phyloP scores from a whole-genome alignment of 2,329 filamentous ascomycete genomes.

The Pyricularia pennisetigena region DNA sequence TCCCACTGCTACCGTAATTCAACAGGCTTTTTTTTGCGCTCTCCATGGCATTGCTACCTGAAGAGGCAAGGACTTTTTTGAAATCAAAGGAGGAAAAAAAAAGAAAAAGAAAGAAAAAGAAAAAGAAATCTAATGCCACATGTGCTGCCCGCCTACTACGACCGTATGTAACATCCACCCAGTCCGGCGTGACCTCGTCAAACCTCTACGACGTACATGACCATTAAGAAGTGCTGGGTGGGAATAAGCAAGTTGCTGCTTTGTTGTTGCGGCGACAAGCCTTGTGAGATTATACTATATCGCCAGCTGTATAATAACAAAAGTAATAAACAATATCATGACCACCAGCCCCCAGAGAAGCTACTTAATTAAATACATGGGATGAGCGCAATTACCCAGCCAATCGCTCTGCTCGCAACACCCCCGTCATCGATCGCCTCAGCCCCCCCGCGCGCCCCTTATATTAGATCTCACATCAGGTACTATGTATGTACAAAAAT shows the following conservation, averaged over 20 bases:
- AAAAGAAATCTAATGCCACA: not conserved
- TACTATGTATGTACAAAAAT: too few relatives aligned
- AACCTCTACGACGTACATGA: too few relatives aligned
- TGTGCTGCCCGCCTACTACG: not conserved
- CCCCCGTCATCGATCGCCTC: too few relatives aligned
- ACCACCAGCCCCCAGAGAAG: not conserved
- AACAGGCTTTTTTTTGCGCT: not conserved
- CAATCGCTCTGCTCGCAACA: not conserved
- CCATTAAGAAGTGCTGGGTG: too few relatives aligned
- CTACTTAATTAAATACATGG: not conserved
- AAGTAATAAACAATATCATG: not conserved
- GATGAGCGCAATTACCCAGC: not conserved
- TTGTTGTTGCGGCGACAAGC: too few relatives aligned
- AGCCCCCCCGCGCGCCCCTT: not conserved
- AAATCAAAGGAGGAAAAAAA: too few relatives aligned
- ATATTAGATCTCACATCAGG: not conserved
- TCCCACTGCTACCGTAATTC: not conserved
- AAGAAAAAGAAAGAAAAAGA: not conserved
- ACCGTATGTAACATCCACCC: not conserved
- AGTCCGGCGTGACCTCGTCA: not conserved
- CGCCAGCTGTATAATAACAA: not conserved
- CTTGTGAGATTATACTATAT: too few relatives aligned
- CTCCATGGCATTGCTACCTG: too few relatives aligned
- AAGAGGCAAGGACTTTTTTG: too few relatives aligned
- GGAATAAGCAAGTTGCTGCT: too few relatives aligned